Evolutionary conservation across 1,139 yeast species (phyloP).

Genomic region (Ashbya aceris): DNA sequence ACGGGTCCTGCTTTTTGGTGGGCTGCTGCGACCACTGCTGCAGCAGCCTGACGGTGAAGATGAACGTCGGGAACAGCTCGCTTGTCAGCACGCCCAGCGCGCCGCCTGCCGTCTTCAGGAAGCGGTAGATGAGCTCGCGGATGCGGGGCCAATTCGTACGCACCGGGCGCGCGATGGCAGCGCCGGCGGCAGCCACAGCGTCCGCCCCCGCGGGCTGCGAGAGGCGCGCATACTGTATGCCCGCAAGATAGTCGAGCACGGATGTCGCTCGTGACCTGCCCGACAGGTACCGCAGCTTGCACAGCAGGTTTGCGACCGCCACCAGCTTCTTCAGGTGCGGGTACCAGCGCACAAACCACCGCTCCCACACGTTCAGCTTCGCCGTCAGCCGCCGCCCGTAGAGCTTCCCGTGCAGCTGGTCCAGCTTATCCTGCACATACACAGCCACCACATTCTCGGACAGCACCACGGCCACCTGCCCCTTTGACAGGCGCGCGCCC

Average conservation of each 20-base stretch:
- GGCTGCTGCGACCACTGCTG: constrained; percentile 75
- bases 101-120: neutral
- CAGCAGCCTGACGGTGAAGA: constrained; percentile 72
- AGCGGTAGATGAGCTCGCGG: neutral
- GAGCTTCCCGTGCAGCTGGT: constrained; percentile 54
- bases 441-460: constrained; percentile 58
- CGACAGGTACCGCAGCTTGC: constrained; percentile 59
- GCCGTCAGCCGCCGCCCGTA: constrained; percentile 35
- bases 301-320: constrained; percentile 45
- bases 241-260: constrained; percentile 50
- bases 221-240: constrained; percentile 62
- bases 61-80: constrained; percentile 65
- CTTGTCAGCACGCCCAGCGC: neutral
- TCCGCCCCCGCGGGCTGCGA: neutral
- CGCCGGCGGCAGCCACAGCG: neutral
- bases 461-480: constrained; percentile 53
- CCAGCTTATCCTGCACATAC: constrained; percentile 61
- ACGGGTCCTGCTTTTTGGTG: constrained; percentile 19
- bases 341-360: constrained; percentile 45
- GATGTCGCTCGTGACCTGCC: constrained; percentile 61
- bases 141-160: neutral
- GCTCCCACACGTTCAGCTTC: constrained; percentile 30
- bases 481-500: constrained; percentile 36
- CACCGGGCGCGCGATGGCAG: neutral
- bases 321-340: constrained; percentile 48